Evolutionary conservation across 139 green algal genomes (phyloP).

Genomic region (Limnomonas spitsbergensis): DNA sequence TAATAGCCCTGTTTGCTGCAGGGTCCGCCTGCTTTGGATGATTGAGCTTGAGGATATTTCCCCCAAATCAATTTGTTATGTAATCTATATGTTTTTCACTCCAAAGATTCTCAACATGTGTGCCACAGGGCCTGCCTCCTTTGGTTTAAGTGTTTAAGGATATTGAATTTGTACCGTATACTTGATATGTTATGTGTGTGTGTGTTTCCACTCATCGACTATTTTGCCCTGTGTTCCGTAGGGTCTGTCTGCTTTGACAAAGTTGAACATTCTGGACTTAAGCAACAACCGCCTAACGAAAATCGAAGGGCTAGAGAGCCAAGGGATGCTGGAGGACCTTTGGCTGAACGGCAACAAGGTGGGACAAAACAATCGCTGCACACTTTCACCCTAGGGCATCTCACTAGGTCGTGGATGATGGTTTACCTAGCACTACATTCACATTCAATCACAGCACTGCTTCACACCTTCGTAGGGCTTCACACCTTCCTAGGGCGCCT

Average conservation of each 20-base stretch:
- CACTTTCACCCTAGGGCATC: background rate
- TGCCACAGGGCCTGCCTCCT: no score
- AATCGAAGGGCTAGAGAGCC: conserved; percentile 30
- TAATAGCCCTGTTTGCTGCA: no score
- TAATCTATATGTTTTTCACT: no score
- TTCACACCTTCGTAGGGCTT: background rate
- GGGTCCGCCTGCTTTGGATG: no score
- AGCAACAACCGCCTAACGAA: conserved; percentile 66
- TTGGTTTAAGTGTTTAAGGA: no score
- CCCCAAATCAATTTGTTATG: no score
- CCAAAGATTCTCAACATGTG: no score
- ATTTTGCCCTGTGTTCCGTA: no score
- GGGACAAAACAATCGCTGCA: background rate
- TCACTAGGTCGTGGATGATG: background rate
- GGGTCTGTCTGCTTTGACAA: conserved; percentile 17
- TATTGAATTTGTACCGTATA: no score
- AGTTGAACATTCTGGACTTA: conserved; percentile 81
- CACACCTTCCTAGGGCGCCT: background rate
- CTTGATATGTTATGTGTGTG: no score
- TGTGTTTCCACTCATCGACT: no score
- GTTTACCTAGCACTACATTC: background rate
- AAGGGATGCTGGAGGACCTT: conserved; percentile 69
- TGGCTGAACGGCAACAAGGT: conserved; percentile 93
- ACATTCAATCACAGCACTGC: background rate
- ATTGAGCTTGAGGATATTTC: no score